phyloP scores from a whole-genome alignment of 805 yeast genomes.

The Kurtzmaniella fragi region DNA sequence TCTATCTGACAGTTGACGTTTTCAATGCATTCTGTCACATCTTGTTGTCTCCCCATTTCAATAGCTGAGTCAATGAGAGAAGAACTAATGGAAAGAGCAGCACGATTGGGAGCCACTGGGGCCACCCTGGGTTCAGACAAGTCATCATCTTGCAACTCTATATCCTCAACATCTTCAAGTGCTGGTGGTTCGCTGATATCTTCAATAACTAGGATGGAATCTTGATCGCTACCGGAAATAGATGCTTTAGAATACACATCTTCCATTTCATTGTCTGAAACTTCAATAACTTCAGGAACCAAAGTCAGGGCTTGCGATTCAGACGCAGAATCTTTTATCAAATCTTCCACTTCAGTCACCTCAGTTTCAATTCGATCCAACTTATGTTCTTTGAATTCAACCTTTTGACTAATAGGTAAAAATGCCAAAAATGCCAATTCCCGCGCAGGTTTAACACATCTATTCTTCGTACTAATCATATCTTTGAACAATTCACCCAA shows the following conservation, averaged over 20 bases:
- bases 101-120: slow-evolving; percentile 7
- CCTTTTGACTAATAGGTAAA: slow-evolving; percentile 63
- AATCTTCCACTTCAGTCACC: slow-evolving; percentile 1
- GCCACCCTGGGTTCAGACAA: not conserved
- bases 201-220: not conserved
- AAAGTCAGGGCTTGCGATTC: no score
- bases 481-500: slow-evolving; percentile 64
- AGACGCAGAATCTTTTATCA: no score
- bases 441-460: slow-evolving; percentile 74
- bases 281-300: slow-evolving; percentile 4
- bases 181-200: not conserved
- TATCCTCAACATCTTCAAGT: not conserved
- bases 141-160: not conserved
- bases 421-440: slow-evolving; percentile 88
- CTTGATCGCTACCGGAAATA: not conserved
- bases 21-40: slow-evolving; percentile 95
- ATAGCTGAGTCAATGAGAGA: slow-evolving; percentile 71
- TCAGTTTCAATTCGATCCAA: not conserved
- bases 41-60: slow-evolving; percentile 90
- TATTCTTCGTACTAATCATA: slow-evolving; percentile 55
- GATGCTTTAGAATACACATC: not conserved
- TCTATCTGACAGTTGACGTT: slow-evolving; percentile 89
- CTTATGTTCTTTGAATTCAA: slow-evolving; percentile 42
- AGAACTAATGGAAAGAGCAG: slow-evolving; percentile 36
- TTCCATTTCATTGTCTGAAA: slow-evolving; percentile 5